Conservation (phyloP, 1,139 yeast genomes). For the Yamadazyma blattariae region DNA sequence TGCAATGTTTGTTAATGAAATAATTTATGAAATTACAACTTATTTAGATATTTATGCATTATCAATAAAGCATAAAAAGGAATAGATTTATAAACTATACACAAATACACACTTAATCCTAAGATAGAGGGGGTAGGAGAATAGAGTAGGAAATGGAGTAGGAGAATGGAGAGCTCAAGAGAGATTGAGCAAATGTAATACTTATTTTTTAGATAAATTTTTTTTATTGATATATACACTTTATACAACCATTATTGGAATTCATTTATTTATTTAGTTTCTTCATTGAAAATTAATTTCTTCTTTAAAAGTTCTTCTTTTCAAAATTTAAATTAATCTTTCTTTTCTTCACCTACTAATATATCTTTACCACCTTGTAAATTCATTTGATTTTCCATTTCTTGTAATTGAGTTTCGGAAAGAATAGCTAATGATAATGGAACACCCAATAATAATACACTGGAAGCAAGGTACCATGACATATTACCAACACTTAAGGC, state of each 20-base stretch:
- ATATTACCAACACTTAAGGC: conserved; percentile 65
- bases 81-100: conserved; percentile 4
- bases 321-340: no score
- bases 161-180: no score
- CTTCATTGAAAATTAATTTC: no score
- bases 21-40: conserved; percentile 77
- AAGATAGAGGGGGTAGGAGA: no score
- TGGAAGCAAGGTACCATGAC: conserved; percentile 83
- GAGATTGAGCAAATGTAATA: no score
- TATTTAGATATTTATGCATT: conserved; percentile 85
- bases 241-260: no score
- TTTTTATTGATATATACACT: neutral
- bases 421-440: conserved; percentile 88
- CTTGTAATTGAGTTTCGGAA: conserved; percentile 89
- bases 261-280: no score
- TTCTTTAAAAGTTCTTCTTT: no score
- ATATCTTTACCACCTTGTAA: conserved; percentile 84
- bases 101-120: no score
- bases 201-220: no score
- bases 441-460: conserved; percentile 84
- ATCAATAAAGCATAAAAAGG: conserved; percentile 74
- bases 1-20: conserved; percentile 74
- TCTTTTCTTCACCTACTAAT: conserved; percentile 60
- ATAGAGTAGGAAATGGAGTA: no score
- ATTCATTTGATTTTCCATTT: conserved; percentile 90